Conservation (phyloP, 345 rosid species). For the Eutrema yunnanense region DNA sequence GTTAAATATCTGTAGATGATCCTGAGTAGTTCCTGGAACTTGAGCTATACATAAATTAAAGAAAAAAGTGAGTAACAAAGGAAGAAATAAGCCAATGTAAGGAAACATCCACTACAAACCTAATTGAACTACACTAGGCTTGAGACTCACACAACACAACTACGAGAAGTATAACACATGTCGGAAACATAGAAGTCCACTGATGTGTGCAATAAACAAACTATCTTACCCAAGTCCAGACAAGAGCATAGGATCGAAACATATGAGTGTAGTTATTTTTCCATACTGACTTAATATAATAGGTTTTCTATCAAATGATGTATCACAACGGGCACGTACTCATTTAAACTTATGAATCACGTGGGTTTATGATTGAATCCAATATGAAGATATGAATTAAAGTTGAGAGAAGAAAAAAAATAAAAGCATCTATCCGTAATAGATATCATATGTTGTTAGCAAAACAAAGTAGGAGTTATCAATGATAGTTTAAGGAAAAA, state of each 20-base stretch:
- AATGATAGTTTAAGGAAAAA: not conserved
- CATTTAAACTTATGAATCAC: not conserved
- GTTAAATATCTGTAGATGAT: conserved; percentile 97
- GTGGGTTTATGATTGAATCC: not conserved
- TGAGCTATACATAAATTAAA: conserved; percentile 52
- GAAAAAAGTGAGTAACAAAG: conserved; percentile 10
- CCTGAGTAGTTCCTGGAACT: conserved; percentile 96
- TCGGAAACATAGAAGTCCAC: not conserved
- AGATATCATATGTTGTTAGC: not conserved
- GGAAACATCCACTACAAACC: conserved; percentile 7
- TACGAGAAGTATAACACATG: not conserved
- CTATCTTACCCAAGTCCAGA: not conserved
- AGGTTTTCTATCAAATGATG: not conserved
- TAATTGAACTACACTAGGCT: not conserved
- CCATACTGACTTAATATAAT: not conserved
- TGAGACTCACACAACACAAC: not conserved
- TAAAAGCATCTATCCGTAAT: not conserved
- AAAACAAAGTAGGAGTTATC: not conserved
- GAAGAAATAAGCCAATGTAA: not conserved
- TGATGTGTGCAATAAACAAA: not conserved
- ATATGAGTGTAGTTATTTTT: not conserved
- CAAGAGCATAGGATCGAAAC: not conserved
- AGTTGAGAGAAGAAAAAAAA: not conserved
- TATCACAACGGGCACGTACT: not conserved
- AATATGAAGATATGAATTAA: not conserved